phyloP scores from a whole-genome alignment of 2,329 filamentous ascomycete genomes.

The Sphaerulina vaccinii region DNA sequence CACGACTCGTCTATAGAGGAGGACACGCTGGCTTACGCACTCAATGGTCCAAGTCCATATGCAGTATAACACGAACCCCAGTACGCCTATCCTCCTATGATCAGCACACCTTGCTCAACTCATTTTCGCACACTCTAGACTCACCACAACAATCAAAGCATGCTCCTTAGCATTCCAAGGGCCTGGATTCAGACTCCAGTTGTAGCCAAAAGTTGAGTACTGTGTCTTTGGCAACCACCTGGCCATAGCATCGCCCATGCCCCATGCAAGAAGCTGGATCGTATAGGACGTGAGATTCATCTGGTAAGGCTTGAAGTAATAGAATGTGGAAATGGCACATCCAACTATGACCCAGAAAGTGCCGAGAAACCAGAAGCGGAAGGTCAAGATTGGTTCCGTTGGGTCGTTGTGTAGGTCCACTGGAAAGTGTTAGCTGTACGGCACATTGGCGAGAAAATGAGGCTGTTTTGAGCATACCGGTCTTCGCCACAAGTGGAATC shows the following conservation, averaged over 20 bases:
- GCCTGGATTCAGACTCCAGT: conserved; percentile 37
- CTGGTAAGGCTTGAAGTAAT: conserved; percentile 23
- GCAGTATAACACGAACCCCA: conserved; percentile 29
- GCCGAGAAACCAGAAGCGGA: conserved; percentile 22
- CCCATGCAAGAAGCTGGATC: conserved; percentile 19
- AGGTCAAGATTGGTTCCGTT: conserved; percentile 21
- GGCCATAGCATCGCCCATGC: conserved; percentile 20
- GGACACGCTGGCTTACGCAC: too few relatives aligned
- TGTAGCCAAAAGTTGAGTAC: conserved; percentile 31
- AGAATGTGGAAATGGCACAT: conserved; percentile 20
- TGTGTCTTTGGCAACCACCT: conserved; percentile 27
- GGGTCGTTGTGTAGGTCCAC: conserved; percentile 19
- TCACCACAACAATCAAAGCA: conserved; percentile 34
- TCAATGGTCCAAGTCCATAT: conserved; percentile 19
- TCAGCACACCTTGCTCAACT: background rate
- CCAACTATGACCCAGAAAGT: conserved; percentile 22
- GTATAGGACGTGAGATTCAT: conserved; percentile 11
- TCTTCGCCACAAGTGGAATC: conserved; percentile 14
- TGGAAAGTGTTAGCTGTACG: background rate
- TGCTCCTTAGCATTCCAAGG: conserved; percentile 40
- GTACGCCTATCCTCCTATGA: conserved; percentile 26
- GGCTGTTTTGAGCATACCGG: background rate
- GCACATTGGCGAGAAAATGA: background rate
- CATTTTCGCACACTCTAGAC: too few relatives aligned
- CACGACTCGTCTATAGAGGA: too few relatives aligned